Conservation (phyloP, 352 stramenopile genomes). For the Blastocystis sp. region DNA sequence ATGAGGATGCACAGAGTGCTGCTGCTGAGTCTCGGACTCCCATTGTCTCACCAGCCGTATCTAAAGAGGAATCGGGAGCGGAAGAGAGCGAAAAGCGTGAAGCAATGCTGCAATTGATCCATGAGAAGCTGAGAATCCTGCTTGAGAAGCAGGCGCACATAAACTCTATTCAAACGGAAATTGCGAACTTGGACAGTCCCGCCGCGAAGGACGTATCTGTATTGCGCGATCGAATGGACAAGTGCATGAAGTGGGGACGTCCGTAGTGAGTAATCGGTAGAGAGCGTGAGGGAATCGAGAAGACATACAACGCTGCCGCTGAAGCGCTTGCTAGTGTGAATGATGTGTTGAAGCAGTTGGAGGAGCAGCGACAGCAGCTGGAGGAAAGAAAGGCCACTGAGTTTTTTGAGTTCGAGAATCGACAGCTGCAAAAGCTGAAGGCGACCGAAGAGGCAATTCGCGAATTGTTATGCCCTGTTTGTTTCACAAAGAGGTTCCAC, state of each 20-base stretch:
- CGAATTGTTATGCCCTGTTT: background rate
- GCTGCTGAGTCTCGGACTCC: too few species aligned
- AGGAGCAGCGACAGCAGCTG: slow-evolving; percentile 15
- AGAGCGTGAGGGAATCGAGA: background rate
- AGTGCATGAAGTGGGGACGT: background rate
- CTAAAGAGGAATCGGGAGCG: background rate
- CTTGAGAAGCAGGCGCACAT: slow-evolving; percentile 25
- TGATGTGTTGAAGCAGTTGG: slow-evolving; percentile 9
- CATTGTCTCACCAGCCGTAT: too few species aligned
- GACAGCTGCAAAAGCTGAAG: slow-evolving; percentile 45
- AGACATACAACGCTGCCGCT: background rate
- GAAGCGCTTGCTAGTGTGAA: background rate
- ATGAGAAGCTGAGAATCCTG: slow-evolving; percentile 1
- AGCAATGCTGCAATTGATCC: background rate
- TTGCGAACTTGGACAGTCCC: slow-evolving; percentile 20
- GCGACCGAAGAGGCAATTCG: slow-evolving; percentile 59
- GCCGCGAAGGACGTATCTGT: slow-evolving; percentile 24
- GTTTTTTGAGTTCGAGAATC: slow-evolving; percentile 62
- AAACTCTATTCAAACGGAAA: slow-evolving; percentile 31
- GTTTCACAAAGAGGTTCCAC: background rate
- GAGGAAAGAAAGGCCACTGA: slow-evolving; percentile 37
- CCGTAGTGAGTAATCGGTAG: background rate
- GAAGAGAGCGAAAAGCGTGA: background rate
- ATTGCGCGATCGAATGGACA: slow-evolving; percentile 34
- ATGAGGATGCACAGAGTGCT: background rate